Percentiles rank a stretch among this genome's conserved stretches.
Evolutionary conservation across 352 stramenopile genomes (phyloP).

Genomic region (Globisporangium heterothallicum): DNA sequence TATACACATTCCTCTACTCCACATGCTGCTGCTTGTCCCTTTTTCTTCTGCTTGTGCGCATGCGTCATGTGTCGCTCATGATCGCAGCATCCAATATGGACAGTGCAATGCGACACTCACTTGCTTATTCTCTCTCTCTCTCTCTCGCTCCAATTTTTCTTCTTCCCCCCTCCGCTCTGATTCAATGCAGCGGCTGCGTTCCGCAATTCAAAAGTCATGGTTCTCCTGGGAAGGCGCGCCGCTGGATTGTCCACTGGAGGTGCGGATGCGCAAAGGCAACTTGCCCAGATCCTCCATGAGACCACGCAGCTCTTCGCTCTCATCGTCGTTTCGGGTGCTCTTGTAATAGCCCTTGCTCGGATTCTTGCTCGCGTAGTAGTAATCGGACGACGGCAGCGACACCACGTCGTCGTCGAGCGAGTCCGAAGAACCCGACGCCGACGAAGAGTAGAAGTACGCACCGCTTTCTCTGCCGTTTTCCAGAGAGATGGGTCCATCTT

Average conservation of each 20-base stretch:
- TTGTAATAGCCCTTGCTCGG: conserved; percentile 2
- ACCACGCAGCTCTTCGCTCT: conserved; percentile 44
- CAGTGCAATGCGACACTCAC: too few species aligned
- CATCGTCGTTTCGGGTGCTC: conserved; percentile 28
- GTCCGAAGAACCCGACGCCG: conserved; percentile 2
- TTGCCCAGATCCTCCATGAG: conserved; percentile 49
- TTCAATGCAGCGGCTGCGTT: background rate
- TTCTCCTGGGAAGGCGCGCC: conserved; percentile 46
- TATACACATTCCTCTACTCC: too few species aligned
- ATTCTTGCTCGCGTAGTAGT: conserved; percentile 3
- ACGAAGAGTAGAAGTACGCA: background rate
- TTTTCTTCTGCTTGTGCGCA: too few species aligned
- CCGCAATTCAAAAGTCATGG: conserved; percentile 33
- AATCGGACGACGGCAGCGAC: conserved; percentile 7
- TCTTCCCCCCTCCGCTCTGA: too few species aligned
- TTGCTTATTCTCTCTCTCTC: too few species aligned
- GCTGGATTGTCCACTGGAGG: conserved; percentile 47
- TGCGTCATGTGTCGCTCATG: too few species aligned
- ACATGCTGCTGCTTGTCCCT: too few species aligned
- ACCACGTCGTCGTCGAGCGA: conserved; percentile 13
- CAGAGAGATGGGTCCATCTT: conserved; percentile 10
- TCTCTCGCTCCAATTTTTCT: background rate
- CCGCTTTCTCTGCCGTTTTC: conserved; percentile 5
- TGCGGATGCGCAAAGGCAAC: conserved; percentile 38
- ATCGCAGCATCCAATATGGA: too few species aligned